phyloP scores from a whole-genome alignment of 1,139 yeast species.

The Suhomyces kunorum region DNA sequence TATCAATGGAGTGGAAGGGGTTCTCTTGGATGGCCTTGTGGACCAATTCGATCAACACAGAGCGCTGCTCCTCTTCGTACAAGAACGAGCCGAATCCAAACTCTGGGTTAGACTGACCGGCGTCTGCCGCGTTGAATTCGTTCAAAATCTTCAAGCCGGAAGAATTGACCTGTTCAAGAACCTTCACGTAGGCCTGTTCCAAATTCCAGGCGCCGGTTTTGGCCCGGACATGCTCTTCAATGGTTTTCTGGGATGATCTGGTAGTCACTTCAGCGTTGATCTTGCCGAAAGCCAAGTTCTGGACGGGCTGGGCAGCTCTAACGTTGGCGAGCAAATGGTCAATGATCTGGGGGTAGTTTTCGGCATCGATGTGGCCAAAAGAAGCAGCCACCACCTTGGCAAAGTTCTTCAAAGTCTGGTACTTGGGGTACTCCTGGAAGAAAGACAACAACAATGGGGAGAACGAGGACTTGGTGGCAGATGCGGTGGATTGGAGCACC shows the following conservation, averaged over 20 bases:
- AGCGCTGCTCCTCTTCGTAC: slow-evolving; percentile 54
- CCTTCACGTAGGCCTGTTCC: slow-evolving; percentile 78
- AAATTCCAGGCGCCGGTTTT: slow-evolving; percentile 50
- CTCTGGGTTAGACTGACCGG: slow-evolving; percentile 67
- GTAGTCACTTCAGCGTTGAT: slow-evolving; percentile 32
- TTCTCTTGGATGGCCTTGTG: slow-evolving; percentile 51
- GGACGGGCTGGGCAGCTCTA: slow-evolving; percentile 55
- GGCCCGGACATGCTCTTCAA: slow-evolving; percentile 33
- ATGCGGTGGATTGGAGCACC: slow-evolving; percentile 57
- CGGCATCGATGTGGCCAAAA: slow-evolving; percentile 49
- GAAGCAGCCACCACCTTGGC: slow-evolving; percentile 60
- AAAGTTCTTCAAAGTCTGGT: slow-evolving; percentile 49
- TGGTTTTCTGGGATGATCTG: slow-evolving; percentile 28
- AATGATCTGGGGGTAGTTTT: slow-evolving; percentile 48
- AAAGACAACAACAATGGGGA: slow-evolving; percentile 73
- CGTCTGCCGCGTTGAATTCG: slow-evolving; percentile 38
- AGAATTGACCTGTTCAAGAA: slow-evolving; percentile 67
- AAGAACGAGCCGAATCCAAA: slow-evolving; percentile 82
- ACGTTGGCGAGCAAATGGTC: slow-evolving; percentile 56
- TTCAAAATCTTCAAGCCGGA: slow-evolving; percentile 61
- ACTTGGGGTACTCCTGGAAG: slow-evolving; percentile 57
- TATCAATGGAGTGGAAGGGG: slow-evolving; percentile 47
- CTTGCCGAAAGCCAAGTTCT: slow-evolving; percentile 64
- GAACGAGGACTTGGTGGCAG: slow-evolving; percentile 51
- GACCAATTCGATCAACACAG: slow-evolving; percentile 50